phyloP scores from a whole-genome alignment of 495 filamentous ascomycete species.

The Symbiotaphrina buchneri region DNA sequence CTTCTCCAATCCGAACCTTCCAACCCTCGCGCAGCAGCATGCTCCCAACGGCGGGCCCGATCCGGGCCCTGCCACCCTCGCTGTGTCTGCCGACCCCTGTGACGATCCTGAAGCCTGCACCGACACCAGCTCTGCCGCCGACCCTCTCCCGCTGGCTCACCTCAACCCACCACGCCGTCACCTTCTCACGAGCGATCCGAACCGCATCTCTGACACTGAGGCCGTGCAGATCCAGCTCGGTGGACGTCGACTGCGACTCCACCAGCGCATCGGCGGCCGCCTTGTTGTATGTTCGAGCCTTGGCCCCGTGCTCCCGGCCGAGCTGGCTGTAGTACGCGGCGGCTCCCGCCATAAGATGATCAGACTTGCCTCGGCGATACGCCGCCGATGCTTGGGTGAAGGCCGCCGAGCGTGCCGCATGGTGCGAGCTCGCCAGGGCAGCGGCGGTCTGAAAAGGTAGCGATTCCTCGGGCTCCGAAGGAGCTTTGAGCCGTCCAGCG shows the following conservation, averaged over 20 bases:
- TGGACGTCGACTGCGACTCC: slow-evolving; percentile 27
- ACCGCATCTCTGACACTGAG: slow-evolving; percentile 58
- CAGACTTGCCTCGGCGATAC: slow-evolving; percentile 38
- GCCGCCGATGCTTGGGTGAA: slow-evolving; percentile 35
- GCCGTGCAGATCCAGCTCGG: slow-evolving; percentile 61
- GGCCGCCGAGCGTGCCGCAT: slow-evolving; percentile 20
- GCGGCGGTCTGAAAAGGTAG: too few relatives aligned
- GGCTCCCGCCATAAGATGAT: slow-evolving; percentile 39
- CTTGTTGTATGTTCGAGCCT: slow-evolving; percentile 13
- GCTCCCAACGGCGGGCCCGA: slow-evolving; percentile 63
- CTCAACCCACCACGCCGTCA: slow-evolving; percentile 58
- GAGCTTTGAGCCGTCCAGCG: slow-evolving; percentile 5
- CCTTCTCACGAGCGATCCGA: slow-evolving; percentile 43
- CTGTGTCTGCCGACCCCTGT: slow-evolving; percentile 67
- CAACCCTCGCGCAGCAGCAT: slow-evolving; percentile 62
- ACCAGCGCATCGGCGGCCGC: slow-evolving; percentile 38
- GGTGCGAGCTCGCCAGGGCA: slow-evolving; percentile 11
- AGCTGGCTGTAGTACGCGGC: slow-evolving; percentile 41
- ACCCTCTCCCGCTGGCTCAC: slow-evolving; percentile 34
- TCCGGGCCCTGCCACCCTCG: slow-evolving; percentile 43
- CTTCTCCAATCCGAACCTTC: slow-evolving; percentile 48
- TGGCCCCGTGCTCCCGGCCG: slow-evolving; percentile 26
- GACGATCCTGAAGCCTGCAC: slow-evolving; percentile 40
- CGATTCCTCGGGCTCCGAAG: slow-evolving; percentile 4
- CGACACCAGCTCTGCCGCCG: slow-evolving; percentile 18